Conservation (phyloP, 441 rosid genomes). For the Hura crepitans region DNA sequence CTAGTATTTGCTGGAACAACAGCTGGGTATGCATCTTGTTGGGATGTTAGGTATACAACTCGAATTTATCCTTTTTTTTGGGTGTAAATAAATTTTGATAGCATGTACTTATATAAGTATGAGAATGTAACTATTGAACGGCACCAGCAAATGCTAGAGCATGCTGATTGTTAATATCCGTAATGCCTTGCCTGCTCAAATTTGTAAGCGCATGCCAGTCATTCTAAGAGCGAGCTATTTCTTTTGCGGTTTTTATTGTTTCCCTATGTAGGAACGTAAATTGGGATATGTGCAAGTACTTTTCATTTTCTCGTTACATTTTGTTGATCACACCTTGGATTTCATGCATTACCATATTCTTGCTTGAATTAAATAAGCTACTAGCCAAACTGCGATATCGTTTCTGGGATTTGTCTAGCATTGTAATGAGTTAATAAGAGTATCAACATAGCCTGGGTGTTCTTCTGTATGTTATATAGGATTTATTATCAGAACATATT, state of each 20-base stretch:
- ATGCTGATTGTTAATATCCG: not conserved
- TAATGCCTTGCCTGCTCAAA: not conserved
- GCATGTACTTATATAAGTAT: not conserved
- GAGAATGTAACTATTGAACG: slow-evolving; percentile 1
- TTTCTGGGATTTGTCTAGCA: not conserved
- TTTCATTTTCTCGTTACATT: not conserved
- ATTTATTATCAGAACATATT: not conserved
- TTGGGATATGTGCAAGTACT: not conserved
- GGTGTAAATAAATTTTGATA: not conserved
- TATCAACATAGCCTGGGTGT: not conserved
- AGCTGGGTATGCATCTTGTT: slow-evolving; percentile 65
- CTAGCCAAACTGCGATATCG: not conserved
- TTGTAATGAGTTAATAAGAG: not conserved
- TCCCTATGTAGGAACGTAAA: not conserved
- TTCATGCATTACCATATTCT: not conserved
- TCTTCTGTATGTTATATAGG: not conserved
- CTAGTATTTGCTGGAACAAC: slow-evolving; percentile 73
- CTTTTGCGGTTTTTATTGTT: not conserved
- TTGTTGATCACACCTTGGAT: not conserved
- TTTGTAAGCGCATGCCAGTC: not conserved
- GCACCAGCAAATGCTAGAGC: not conserved
- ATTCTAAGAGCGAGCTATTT: not conserved
- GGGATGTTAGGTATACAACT: slow-evolving; percentile 68
- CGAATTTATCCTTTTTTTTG: not conserved
- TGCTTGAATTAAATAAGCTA: too few relatives aligned